These are phyloP conservation scores for Toxoplasma gondii DNA, from an alignment of 169 alveolate species.

Conservation along the genomic window DNA sequence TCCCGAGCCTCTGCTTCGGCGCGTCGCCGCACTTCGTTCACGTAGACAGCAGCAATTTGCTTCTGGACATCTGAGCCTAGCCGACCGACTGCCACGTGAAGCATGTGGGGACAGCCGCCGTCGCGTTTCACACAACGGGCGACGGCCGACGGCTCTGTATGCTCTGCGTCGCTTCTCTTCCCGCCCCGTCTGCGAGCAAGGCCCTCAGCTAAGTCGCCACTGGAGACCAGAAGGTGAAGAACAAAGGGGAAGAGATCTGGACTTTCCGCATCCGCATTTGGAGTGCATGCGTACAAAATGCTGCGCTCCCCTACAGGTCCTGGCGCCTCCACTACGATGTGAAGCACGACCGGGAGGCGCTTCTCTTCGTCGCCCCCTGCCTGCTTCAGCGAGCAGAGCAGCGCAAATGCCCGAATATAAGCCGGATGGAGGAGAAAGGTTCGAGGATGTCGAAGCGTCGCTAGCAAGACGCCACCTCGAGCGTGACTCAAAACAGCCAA, in stretches of 20 bases:
- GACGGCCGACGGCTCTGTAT: not conserved
- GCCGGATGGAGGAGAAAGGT: not conserved
- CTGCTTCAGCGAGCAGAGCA: conserved; percentile 26
- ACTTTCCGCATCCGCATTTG: not conserved
- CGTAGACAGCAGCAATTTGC: conserved; percentile 36
- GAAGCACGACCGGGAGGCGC: conserved; percentile 30
- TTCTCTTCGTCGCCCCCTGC: not conserved
- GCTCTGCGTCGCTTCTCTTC: not conserved
- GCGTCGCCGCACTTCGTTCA: not conserved
- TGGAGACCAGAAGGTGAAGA: not conserved
- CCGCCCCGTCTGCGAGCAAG: not conserved
- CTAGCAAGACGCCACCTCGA: conserved; percentile 38
- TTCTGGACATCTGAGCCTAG: conserved; percentile 38
- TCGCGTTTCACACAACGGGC: not conserved
- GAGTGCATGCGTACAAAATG: conserved; percentile 18
- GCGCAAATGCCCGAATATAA: conserved; percentile 25
- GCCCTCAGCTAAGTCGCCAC: not conserved
- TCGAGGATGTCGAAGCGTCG: not conserved
- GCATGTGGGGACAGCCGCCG: conserved; percentile 6
- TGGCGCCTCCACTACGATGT: not conserved
- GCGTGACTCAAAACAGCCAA: not conserved
- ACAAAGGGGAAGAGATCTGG: conserved; percentile 50
- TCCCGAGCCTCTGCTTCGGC: not conserved
- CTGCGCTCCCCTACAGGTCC: not conserved
- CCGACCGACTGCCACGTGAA: conserved; percentile 18